Conservation (phyloP, 2,329 filamentous ascomycete genomes). For the Trichoderma afroharzianum region DNA sequence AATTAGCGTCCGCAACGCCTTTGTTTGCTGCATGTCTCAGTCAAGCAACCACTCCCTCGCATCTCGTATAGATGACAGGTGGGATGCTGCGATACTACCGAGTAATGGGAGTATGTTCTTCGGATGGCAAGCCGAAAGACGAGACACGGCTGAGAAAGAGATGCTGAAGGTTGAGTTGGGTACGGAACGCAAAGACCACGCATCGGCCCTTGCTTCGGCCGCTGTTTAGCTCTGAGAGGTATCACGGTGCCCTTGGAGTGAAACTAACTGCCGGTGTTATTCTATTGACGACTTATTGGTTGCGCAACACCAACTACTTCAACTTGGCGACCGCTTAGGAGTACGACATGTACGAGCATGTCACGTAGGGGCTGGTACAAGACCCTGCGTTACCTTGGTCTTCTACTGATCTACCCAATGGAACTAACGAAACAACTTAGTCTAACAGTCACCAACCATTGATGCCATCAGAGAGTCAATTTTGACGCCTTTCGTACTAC, state of each 20-base stretch:
- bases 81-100: not conserved
- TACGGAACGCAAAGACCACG: not conserved
- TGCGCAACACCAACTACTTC: not conserved
- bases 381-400: not conserved
- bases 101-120: not conserved
- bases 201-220: not conserved
- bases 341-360: not conserved
- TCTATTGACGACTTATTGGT: not conserved
- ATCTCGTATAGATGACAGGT: not conserved
- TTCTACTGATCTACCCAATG: not conserved
- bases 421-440: not conserved
- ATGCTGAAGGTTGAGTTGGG: not conserved
- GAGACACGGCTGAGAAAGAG: not conserved
- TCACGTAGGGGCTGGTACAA: not conserved
- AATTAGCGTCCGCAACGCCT: not conserved
- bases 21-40: slow-evolving; percentile 6
- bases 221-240: not conserved
- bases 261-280: not conserved
- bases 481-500: not conserved
- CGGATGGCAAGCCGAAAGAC: not conserved
- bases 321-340: not conserved
- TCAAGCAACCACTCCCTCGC: not conserved
- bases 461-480: not conserved
- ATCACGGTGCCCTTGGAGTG: not conserved
- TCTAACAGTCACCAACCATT: not conserved